Evolutionary conservation across 352 stramenopile genomes (phyloP).

Genomic region (Phytophthora capsici): DNA sequence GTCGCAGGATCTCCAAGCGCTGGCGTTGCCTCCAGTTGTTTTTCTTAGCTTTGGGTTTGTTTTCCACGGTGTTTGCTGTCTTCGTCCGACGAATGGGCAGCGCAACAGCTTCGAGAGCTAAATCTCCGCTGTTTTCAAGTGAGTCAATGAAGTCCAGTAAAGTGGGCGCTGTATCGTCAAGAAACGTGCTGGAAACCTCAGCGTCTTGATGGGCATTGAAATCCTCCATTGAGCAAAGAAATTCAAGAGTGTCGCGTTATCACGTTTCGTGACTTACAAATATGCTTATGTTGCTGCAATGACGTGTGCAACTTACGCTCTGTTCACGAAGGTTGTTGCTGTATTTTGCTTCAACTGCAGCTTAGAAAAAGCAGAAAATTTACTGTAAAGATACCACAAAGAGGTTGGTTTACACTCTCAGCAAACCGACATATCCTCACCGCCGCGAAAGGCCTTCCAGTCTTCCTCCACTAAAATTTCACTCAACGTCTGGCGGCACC

Average conservation of each 20-base stretch:
- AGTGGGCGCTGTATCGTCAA: conserved; percentile 7
- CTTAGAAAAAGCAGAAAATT: too few species aligned
- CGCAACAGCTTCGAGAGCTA: not conserved
- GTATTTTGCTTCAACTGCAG: too few species aligned
- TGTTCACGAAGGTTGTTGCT: too few species aligned
- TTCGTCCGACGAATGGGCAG: not conserved
- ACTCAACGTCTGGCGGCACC: conserved; percentile 25
- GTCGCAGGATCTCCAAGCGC: conserved; percentile 16
- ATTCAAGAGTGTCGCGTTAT: conserved; percentile 5
- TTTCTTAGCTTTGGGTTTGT: conserved; percentile 7
- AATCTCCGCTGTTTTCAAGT: not conserved
- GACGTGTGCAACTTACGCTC: not conserved
- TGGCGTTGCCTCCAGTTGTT: conserved; percentile 30
- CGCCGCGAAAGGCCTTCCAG: conserved; percentile 23
- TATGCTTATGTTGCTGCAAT: conserved; percentile 1
- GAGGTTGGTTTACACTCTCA: not conserved
- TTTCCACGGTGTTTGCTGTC: not conserved
- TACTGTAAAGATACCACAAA: too few species aligned
- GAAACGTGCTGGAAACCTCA: not conserved
- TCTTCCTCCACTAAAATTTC: conserved; percentile 35
- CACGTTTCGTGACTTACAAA: too few species aligned
- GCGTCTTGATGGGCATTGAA: not conserved
- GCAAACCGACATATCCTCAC: conserved; percentile 1
- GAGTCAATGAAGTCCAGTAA: conserved; percentile 16
- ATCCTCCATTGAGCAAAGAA: not conserved